Base-by-base conservation (phyloP, 1,284 basidiomycete species). In the Ganoderma sinense region DNA sequence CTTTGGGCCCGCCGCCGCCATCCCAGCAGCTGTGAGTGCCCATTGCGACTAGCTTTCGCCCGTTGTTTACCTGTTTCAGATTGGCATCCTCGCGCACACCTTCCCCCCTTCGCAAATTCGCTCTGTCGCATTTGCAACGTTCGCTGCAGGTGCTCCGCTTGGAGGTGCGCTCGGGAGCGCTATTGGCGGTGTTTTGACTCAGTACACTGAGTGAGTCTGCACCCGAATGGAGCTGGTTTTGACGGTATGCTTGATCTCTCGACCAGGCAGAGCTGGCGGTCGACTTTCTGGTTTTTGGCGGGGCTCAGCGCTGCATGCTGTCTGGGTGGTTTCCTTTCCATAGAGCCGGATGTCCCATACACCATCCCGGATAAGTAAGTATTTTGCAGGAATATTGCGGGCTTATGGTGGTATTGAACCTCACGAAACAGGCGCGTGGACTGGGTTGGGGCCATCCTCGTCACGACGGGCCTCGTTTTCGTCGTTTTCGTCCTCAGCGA, bases 401-500 rank as follows among this genome's bases (percentile, higher is more conserved):
- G 14, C 13, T n/a, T 61, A 29, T 0, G 31, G 20, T 26, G 0
- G 1, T 41, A 18, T 16, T 41, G 40, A 29, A 36, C 1, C 5
- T 20, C 8, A 5, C 0, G 23, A 3, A 14, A 13, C 73, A 82
- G 81, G 33, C 85, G 92, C 0, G 84, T 97, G 0, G 96, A 98
- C 77, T 97, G 94, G 93, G 76, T 94, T 26, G 96, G 96, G 5
- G 93, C 92, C 0, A 82, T 88, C n/a, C 80, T 97, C 41, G 85
- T 95, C 58, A 96, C 94, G 0, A 78, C 85, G 0, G 95, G 94
- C 0, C 83, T 97, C 16, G 90, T 94, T 0, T 83, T 97, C 2
- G 85, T 97, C 71, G 87, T 94, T 14, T 97, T 97, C 76, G 89
- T 91, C 0, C 86, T 97, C 1, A 90, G 91, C 56, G 89, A 95